Base-by-base conservation (phyloP, 352 stramenopile genomes). In the Phytopythium delawarense region DNA sequence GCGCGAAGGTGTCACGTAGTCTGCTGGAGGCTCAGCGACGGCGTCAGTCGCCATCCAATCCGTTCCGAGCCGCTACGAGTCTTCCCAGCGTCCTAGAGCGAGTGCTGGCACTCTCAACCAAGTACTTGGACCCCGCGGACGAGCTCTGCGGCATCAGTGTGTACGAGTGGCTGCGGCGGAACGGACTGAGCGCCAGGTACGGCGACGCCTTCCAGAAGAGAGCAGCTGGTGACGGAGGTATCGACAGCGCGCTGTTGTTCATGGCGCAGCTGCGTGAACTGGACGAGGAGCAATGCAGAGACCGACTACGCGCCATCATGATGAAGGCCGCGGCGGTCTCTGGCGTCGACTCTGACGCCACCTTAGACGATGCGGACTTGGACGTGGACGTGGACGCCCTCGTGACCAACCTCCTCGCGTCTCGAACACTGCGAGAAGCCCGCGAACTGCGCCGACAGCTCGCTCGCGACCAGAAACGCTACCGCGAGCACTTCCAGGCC, bases 41-140 rank as follows among this genome's bases (percentile, higher is more conserved):
- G 13, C 78, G 75, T 1, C 70, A 79, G 23, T 48, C 53, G 11
- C 53, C 53, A 16, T 64, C 62, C 11, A 94, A 90, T 49, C 78
- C 78, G 16, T 91, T 90, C 40, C 62, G 56, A 8, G 30, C 30
- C 1, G 7, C 37, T 8, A 16, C 21, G 21, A 44, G 35, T 12
- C n/a, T 11, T 4, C 3, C 35, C 4, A 1, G 25, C n/a, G 35
- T 39, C 15, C 42, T 61, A 3, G 42, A 37, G 37, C 12, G 4
- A 15, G n/a, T 15, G 15, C 20, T 51, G 15, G 16, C 23, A 9
- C 39, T 51, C 15, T n/a, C 37, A 7, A 6, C 15, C 55, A 42
- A 61, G 40, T 73, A 74, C 28, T 89, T 78, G 21, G 79, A 94
- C 59, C 80, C 76, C 28, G n/a, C 63, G 0, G 81, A 92, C 62